phyloP scores from a whole-genome alignment of 768 basidiomycete genomes.

The Crepidotus variabilis region DNA sequence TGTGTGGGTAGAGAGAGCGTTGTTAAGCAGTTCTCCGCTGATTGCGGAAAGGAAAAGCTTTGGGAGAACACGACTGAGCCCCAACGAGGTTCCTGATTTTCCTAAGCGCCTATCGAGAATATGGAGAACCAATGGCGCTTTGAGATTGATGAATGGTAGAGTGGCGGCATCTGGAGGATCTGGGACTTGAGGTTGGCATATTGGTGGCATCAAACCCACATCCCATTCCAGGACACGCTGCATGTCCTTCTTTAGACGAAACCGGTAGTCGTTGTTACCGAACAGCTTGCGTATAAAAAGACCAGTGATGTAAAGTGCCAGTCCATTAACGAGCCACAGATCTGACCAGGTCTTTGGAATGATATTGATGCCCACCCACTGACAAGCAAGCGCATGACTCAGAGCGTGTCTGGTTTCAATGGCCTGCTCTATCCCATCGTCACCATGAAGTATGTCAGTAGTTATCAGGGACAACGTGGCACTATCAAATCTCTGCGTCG shows the following conservation, averaged over 20 bases:
- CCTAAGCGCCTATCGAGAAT: conserved; percentile 92
- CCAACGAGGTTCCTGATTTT: conserved; percentile 93
- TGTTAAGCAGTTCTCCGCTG: conserved; percentile 84
- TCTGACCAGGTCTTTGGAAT: conserved; percentile 92
- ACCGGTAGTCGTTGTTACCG: conserved; percentile 97
- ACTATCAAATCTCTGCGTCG: conserved; percentile 76
- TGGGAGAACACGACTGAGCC: conserved; percentile 90
- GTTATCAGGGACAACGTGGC: conserved; percentile 80
- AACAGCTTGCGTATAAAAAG: conserved; percentile 83
- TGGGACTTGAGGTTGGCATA: conserved; percentile 83
- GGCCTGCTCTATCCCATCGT: conserved; percentile 90
- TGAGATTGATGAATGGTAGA: conserved; percentile 89
- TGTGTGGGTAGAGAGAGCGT: conserved; percentile 81
- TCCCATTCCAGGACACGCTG: conserved; percentile 87
- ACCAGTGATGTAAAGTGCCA: conserved; percentile 87
- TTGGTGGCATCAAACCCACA: conserved; percentile 83
- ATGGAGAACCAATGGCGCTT: conserved; percentile 93
- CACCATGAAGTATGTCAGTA: conserved; percentile 80
- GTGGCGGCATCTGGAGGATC: conserved; percentile 81
- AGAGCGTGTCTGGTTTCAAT: conserved; percentile 86
- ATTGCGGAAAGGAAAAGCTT: conserved; percentile 93
- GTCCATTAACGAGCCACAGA: conserved; percentile 94
- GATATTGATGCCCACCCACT: conserved; percentile 97
- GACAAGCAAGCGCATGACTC: conserved; percentile 85
- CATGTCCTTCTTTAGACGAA: conserved; percentile 94